Conservation (phyloP, 2,329 filamentous ascomycete species). For the Fusarium pseudocircinatum region DNA sequence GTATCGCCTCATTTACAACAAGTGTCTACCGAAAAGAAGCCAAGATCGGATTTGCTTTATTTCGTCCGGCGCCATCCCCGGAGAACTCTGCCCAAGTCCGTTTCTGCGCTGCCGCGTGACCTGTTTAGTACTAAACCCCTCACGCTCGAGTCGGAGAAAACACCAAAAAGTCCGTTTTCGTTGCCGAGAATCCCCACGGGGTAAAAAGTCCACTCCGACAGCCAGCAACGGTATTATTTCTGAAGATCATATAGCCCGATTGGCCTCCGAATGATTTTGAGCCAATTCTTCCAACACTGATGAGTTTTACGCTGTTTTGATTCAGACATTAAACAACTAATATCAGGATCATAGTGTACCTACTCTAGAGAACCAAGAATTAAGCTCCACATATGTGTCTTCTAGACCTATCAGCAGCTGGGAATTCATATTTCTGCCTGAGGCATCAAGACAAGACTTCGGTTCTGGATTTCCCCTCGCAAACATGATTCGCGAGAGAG, state of each 20-base stretch:
- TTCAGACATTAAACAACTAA: not conserved
- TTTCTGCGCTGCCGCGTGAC: not conserved
- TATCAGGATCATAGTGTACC: too few relatives aligned
- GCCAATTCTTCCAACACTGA: rapidly evolving
- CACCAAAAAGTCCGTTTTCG: not conserved
- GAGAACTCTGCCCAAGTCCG: not conserved
- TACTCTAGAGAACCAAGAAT: not conserved
- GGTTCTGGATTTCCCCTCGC: not conserved
- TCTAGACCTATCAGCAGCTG: not conserved
- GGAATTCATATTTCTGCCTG: not conserved
- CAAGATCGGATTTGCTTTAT: not conserved
- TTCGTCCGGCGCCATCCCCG: not conserved
- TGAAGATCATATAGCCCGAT: not conserved
- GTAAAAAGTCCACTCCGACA: not conserved
- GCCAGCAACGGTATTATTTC: too few relatives aligned
- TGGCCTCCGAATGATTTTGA: rapidly evolving
- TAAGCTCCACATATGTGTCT: not conserved
- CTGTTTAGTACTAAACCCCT: not conserved
- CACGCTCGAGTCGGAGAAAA: not conserved
- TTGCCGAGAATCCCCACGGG: not conserved
- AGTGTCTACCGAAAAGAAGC: not conserved
- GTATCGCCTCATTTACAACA: not conserved
- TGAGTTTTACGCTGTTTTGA: too few relatives aligned
- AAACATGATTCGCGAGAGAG: not conserved
- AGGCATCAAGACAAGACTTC: not conserved